Conservation (phyloP, 2,329 filamentous ascomycete species). For the Phyllosticta citrichinensis region DNA sequence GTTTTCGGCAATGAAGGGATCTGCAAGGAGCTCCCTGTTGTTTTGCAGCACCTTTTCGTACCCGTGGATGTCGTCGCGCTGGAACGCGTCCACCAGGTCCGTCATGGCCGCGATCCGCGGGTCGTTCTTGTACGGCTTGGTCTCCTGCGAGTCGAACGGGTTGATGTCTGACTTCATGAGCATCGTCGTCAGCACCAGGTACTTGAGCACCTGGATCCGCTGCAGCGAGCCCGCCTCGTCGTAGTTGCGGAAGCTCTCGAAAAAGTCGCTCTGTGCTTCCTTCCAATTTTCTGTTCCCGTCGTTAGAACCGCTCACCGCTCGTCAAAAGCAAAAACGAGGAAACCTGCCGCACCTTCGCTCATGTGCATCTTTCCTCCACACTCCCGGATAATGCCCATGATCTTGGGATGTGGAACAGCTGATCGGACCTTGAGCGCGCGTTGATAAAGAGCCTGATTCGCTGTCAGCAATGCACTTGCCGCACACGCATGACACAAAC, state of each 20-base stretch:
- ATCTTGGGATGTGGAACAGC: slow-evolving; percentile 97
- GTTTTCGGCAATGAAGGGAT: slow-evolving; percentile 96
- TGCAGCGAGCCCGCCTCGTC: slow-evolving; percentile 95
- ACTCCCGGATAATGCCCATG: slow-evolving; percentile 98
- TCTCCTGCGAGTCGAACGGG: slow-evolving; percentile 96
- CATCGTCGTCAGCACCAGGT: slow-evolving; percentile 93
- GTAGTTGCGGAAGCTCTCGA: slow-evolving; percentile 97
- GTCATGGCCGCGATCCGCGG: slow-evolving; percentile 95
- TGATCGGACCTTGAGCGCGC: slow-evolving; percentile 85
- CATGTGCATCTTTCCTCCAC: slow-evolving; percentile 99
- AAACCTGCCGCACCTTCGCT: slow-evolving; percentile 51
- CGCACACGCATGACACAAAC: slow-evolving; percentile 23
- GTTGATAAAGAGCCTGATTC: slow-evolving; percentile 65
- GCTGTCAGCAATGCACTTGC: not conserved
- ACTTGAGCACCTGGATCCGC: slow-evolving; percentile 94
- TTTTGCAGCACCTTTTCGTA: slow-evolving; percentile 82
- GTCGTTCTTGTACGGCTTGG: slow-evolving; percentile 94
- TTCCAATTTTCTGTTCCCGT: slow-evolving; percentile 74
- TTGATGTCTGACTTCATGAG: slow-evolving; percentile 98
- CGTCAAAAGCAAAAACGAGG: slow-evolving; percentile 6
- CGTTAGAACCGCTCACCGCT: slow-evolving; percentile 16
- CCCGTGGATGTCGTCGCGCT: slow-evolving; percentile 83
- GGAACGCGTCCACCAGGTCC: slow-evolving; percentile 90
- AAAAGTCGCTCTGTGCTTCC: slow-evolving; percentile 93
- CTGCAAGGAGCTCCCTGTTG: slow-evolving; percentile 80